Base-by-base conservation (phyloP, 106 monocot genomes). In the Acorus gramineus region DNA sequence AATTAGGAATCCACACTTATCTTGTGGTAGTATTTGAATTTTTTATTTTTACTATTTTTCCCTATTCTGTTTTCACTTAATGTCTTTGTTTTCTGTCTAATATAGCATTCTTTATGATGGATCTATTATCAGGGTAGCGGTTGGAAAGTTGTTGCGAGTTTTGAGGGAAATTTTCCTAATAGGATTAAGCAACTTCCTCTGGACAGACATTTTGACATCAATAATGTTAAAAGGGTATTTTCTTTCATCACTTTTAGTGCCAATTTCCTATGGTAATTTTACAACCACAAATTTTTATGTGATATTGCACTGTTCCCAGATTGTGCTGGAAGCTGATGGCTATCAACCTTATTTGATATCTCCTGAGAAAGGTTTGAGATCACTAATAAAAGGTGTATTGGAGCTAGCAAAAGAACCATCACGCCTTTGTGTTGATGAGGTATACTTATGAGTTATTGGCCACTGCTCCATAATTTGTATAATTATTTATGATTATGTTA, bases 321-420 rank as follows among this genome's bases (percentile, higher is more conserved):
- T 94, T 86, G 94, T 94, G 53, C 60, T 94, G 59, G 94, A 94
- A 69, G 94, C 94, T 69, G 94, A 94, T 84, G 94, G 94, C 54
- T 94, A 94, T 68, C 90, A 94, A 49, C 94, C 94, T 52, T 94
- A 94, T 69, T 64, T 94, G 46, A 90, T 94, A 64, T 94, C 94
- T 76, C 94, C 94, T 57, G 94, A 87, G 74, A 87, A 84, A 78
- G 86, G 86, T 71, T 77, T 87, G 64, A 74, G 83, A n/a, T 80
- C 83, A 57, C 75, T 87, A 55, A 87, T 87, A 63, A 87, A 84
- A 71, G 80, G 77, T 72, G 87, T 87, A 13, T 66, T 87, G 9
- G 87, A 87, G 49, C 82, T 87, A 68, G 87, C 87, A 14, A 87
- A 87, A 74, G 87, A 87, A 64, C 87, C 87, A 59, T 95, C 90